A percentile compares a stretch with the other conserved stretches of the same genome.
Conservation (phyloP, 306 rosid species). For the Quercus alba region DNA sequence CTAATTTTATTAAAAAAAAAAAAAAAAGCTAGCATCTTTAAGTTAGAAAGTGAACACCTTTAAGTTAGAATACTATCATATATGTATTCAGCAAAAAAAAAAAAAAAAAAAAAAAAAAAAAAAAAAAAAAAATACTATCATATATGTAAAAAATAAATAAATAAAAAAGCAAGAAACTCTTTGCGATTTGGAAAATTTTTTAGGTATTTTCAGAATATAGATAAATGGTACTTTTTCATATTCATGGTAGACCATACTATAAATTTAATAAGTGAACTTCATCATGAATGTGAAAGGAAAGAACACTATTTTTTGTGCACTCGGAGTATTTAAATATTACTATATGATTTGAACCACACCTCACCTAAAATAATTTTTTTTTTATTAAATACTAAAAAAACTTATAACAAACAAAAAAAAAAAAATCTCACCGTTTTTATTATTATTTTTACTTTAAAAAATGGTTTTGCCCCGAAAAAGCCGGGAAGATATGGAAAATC, state of each 20-base stretch:
- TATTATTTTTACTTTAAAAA: conserved; percentile 9
- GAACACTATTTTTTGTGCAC: accelerated
- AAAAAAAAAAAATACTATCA: too few relatives aligned
- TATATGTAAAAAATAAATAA: too few relatives aligned
- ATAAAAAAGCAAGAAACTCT: too few relatives aligned
- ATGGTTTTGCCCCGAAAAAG: conserved; percentile 29
- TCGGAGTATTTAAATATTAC: accelerated
- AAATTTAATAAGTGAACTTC: accelerated
- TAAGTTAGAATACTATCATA: too few relatives aligned
- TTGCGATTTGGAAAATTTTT: accelerated
- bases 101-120: too few relatives aligned
- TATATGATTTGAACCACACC: too few relatives aligned
- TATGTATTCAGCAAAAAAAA: too few relatives aligned
- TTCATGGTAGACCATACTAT: accelerated
- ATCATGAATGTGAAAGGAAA: accelerated
- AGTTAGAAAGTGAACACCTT: too few relatives aligned
- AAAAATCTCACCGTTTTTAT: not conserved
- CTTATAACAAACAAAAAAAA: not conserved
- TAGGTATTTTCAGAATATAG: accelerated
- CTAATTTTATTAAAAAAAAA: too few relatives aligned
- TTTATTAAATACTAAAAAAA: too few relatives aligned
- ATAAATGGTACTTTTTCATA: accelerated
- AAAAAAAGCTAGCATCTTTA: too few relatives aligned
- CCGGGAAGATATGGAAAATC: conserved; percentile 19
- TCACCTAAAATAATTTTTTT: too few relatives aligned